Evolutionary conservation across 164 flowering plant species (phyloP), one percentile per base, ranked within the genome.

Genomic region (Nelumbo lutea): DNA sequence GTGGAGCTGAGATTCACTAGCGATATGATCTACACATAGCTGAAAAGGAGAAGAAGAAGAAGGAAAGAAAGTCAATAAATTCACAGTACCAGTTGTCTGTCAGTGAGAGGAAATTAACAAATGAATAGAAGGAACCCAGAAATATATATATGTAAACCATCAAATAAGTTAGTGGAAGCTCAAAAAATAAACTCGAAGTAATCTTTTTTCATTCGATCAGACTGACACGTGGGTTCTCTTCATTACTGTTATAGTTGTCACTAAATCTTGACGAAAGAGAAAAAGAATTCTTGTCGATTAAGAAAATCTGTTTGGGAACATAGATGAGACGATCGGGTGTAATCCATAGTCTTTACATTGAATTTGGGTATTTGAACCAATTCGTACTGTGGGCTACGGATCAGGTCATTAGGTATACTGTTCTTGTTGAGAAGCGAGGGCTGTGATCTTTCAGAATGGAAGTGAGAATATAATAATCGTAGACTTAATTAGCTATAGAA

Each of bases 1-100:
- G 66, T 66, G 61, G 61, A 65, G 64, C 53, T 59, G 55, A 42
- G 69, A 43, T 68, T 42, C 68, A 67, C 62, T 44, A 43, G 46
- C 66, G 9, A 7, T 14, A 42, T 58, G 45, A 63, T 27, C 27
- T 27, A 27, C 27, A 27, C 0, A 27, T 27, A 53, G 57, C 3
- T 53, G 14, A 53, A 53, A 2, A 53, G 57, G 14, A 53, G n/a
- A 13, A 53, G 57, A 11, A 9, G 15, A 41, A n/a, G 52, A 15
- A 61, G 39, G 13, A 56, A 6, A 1, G 63, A 63, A 58, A 68
- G 52, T n/a, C 44, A 39, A 56, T 11, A 61, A 13, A n/a, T 62
- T 65, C 39, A 61, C 67, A 70, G 52, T 42, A 9, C 50, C 64
- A 56, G 53, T n/a, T 53, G 42, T 27, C 41, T 27, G 67, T 40